These are phyloP conservation scores for Catenaria anguillulae DNA, from an alignment of 371 early-diverging fungal genomes.

Conservation along the genomic window DNA sequence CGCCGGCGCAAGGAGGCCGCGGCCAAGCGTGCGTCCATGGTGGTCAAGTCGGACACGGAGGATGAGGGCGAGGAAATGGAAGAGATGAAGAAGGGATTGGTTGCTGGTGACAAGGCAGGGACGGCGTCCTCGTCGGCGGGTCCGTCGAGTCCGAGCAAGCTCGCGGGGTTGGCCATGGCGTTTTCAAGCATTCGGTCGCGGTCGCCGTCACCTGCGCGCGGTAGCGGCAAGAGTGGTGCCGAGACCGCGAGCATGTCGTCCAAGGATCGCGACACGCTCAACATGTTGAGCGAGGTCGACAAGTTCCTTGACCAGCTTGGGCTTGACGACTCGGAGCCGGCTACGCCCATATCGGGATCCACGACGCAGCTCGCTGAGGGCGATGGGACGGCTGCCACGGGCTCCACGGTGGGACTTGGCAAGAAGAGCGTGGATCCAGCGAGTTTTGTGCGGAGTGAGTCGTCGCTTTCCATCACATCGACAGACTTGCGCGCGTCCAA, in stretches of 20 bases:
- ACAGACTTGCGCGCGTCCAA: neutral
- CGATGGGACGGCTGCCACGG: neutral
- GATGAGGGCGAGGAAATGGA: neutral
- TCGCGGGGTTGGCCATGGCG: neutral
- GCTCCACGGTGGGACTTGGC: neutral
- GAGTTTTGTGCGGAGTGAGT: neutral
- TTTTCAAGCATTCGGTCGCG: neutral
- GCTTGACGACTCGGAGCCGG: neutral
- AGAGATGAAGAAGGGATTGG: too few species aligned
- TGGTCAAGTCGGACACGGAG: neutral
- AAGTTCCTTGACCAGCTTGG: conserved; percentile 5
- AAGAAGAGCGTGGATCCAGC: neutral
- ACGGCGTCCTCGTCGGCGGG: neutral
- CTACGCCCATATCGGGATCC: neutral
- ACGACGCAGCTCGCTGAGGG: neutral
- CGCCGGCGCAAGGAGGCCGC: neutral
- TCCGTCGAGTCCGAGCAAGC: neutral
- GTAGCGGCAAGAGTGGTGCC: too few species aligned
- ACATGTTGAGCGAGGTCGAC: conserved; percentile 3
- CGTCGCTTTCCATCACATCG: neutral
- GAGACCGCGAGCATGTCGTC: neutral
- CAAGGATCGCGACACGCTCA: neutral
- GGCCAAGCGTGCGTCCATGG: neutral
- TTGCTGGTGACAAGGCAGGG: neutral
- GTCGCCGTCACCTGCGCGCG: neutral